Conservation (phyloP, 2,329 filamentous ascomycete species). For the Diplodia seriata region DNA sequence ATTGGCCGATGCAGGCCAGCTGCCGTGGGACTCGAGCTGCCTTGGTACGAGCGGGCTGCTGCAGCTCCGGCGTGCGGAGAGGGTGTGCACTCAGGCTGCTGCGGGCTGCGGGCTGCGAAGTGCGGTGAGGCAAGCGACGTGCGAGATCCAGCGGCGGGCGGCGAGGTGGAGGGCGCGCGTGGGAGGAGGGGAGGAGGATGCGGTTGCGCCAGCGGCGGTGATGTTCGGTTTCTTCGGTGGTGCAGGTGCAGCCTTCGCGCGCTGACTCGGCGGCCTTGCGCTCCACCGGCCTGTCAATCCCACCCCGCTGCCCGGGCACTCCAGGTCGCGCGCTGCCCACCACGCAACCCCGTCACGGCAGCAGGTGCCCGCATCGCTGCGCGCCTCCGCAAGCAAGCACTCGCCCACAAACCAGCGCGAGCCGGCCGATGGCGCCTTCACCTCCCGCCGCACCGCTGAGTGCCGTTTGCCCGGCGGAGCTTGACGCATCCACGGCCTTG, state of each 20-base stretch:
- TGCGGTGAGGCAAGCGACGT: conserved; percentile 27
- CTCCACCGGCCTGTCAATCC: background rate
- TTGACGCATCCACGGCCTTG: conserved; percentile 8
- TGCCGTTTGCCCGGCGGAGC: conserved; percentile 17
- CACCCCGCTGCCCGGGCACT: background rate
- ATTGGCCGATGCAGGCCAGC: conserved; percentile 32
- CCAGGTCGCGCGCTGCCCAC: background rate
- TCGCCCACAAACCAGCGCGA: background rate
- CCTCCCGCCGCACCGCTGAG: conserved; percentile 6
- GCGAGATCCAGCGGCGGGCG: conserved; percentile 25
- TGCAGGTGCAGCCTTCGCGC: conserved; percentile 18
- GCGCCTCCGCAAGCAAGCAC: background rate
- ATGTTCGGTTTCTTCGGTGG: conserved; percentile 23
- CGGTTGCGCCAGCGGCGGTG: conserved; percentile 21
- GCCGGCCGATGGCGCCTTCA: conserved; percentile 2
- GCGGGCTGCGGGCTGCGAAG: conserved; percentile 25
- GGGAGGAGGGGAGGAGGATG: conserved; percentile 11
- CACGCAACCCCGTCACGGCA: background rate
- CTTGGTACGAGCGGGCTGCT: conserved; percentile 31
- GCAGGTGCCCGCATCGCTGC: too few species aligned
- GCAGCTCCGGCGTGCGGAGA: conserved; percentile 29
- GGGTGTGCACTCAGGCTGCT: conserved; percentile 7
- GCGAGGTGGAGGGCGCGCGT: background rate
- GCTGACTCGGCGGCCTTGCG: conserved; percentile 18
- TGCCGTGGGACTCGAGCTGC: conserved; percentile 32